Percentiles rank a stretch among this genome's conserved stretches.
Evolutionary conservation across 352 stramenopile genomes (phyloP).

Genomic region (Thalassiosira delicatula): DNA sequence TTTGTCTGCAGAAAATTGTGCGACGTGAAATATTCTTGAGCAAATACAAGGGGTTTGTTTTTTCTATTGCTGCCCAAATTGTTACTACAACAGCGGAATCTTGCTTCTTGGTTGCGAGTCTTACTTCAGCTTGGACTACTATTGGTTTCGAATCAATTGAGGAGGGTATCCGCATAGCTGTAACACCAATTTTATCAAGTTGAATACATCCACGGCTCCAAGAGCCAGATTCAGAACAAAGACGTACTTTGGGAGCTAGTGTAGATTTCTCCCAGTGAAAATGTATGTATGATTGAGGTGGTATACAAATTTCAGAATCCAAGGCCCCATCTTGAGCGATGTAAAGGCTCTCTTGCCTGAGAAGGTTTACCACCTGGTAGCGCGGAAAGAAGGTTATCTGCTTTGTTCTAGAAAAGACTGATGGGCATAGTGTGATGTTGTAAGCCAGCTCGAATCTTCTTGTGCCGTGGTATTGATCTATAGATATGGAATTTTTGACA

Average conservation of each 20-base stretch:
- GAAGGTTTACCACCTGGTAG: conserved; percentile 81
- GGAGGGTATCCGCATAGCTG: conserved; percentile 74
- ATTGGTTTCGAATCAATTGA: conserved; percentile 49
- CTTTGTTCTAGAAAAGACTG: conserved; percentile 73
- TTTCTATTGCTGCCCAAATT: conserved; percentile 76
- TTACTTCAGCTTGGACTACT: conserved; percentile 79
- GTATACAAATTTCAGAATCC: conserved; percentile 56
- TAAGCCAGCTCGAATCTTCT: conserved; percentile 77
- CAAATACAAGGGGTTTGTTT: conserved; percentile 78
- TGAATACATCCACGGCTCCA: conserved; percentile 77
- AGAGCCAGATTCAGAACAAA: conserved; percentile 46
- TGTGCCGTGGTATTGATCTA: conserved; percentile 70
- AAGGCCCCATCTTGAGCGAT: conserved; percentile 76
- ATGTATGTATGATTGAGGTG: conserved; percentile 67
- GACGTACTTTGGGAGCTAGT: conserved; percentile 63
- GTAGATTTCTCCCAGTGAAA: conserved; percentile 78
- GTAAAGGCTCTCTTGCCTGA: conserved; percentile 66
- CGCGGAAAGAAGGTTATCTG: conserved; percentile 76
- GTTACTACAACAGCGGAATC: conserved; percentile 77
- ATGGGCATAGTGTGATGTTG: conserved; percentile 72
- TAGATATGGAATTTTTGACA: conserved; percentile 76
- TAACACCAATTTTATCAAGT: conserved; percentile 81
- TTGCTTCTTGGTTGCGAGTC: conserved; percentile 80
- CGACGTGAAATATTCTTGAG: conserved; percentile 69
- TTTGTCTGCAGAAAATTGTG: conserved; percentile 80